Evolutionary conservation across 805 yeast species (phyloP).

Genomic region (Candida lessepsii): DNA sequence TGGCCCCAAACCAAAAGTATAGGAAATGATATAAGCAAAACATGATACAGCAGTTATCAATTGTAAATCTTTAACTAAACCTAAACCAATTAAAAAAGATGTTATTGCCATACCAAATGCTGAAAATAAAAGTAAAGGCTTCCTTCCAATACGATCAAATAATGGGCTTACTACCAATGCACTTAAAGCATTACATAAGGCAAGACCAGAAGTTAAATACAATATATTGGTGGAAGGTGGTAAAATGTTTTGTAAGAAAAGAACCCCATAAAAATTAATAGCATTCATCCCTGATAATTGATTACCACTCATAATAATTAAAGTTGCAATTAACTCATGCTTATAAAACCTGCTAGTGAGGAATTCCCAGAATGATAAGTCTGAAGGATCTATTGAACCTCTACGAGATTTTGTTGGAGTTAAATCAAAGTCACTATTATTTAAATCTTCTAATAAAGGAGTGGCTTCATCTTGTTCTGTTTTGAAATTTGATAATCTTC

Average conservation of each 20-base stretch:
- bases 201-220: conserved; percentile 65
- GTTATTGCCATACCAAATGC: conserved; percentile 22
- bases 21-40: conserved; percentile 33
- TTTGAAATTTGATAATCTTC: conserved; percentile 19
- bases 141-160: conserved; percentile 73
- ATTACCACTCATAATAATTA: conserved; percentile 37
- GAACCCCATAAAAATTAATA: conserved; percentile 86
- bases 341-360: conserved; percentile 20
- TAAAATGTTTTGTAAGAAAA: conserved; percentile 62
- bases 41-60: conserved; percentile 26
- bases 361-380: conserved; percentile 17
- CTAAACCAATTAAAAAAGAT: conserved; percentile 26
- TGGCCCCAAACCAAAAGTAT: conserved; percentile 36
- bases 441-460: conserved; percentile 13
- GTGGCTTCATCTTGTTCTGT: conserved; percentile 9
- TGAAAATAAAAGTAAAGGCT: conserved; percentile 33
- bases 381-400: conserved; percentile 32
- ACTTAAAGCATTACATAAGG: conserved; percentile 66
- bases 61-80: conserved; percentile 18
- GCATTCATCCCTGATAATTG: conserved; percentile 78
- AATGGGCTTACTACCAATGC: conserved; percentile 69
- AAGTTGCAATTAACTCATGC: conserved; percentile 28
- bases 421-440: conserved; percentile 1
- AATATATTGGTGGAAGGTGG: conserved; percentile 44
- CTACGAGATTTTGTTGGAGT: conserved; percentile 13